Percentiles rank a stretch among this genome's conserved stretches.
These are phyloP conservation scores for Drosera spatulata DNA, from an alignment of 179 eudicot genomes.

Conservation along the genomic window DNA sequence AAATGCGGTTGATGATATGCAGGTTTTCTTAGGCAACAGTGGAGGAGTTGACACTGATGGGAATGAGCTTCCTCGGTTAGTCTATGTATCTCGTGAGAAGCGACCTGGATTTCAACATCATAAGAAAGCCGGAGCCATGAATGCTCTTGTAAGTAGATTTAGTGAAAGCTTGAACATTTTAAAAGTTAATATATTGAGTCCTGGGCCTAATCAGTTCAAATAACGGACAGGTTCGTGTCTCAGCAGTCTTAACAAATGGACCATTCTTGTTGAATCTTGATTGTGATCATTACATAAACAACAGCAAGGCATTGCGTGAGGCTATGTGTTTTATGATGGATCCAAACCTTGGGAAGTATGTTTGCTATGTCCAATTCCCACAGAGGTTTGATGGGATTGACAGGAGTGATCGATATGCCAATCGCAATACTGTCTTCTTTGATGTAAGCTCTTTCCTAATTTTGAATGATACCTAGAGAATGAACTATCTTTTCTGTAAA, in stretches of 20 bases:
- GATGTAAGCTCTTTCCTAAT: constrained; percentile 29
- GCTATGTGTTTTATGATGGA: constrained; percentile 82
- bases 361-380: constrained; percentile 67
- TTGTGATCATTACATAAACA: constrained; percentile 61
- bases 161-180: background rate
- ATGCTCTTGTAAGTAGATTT: constrained; percentile 44
- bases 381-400: constrained; percentile 72
- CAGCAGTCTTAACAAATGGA: constrained; percentile 56
- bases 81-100: constrained; percentile 64
- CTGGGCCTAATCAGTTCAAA: background rate
- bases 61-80: constrained; percentile 62
- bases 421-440: constrained; percentile 60
- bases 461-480: background rate
- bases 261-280: constrained; percentile 54
- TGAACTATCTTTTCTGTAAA: background rate
- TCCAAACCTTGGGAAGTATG: constrained; percentile 48
- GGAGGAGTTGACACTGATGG: constrained; percentile 68
- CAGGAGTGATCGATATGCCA: constrained; percentile 57
- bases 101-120: constrained; percentile 76
- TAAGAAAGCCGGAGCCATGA: constrained; percentile 81
- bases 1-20: constrained; percentile 10
- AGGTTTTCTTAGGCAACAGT: constrained; percentile 60
- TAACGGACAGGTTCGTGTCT: constrained; percentile 39
- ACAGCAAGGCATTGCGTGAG: constrained; percentile 55
- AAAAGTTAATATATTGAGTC: background rate